Base-by-base conservation (phyloP, 106 monocot species). In the Dendrobium nobile region DNA sequence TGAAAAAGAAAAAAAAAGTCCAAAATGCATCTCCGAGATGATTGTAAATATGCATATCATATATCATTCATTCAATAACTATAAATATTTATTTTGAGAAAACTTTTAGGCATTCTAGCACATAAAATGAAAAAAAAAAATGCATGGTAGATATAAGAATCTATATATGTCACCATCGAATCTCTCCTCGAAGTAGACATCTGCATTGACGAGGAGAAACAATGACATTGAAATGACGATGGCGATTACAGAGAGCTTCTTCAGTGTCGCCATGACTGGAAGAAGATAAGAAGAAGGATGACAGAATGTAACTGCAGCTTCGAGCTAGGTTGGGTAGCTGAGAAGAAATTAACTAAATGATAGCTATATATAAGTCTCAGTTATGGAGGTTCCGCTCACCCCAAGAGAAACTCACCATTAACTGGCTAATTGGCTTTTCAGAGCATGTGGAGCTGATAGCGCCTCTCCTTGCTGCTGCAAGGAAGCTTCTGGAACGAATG, bases 101-200 rank as follows among this genome's bases (percentile, higher is more conserved):
- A 31, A 31, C 1, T 31, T 31, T 1, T 31, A 31, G 31, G 31
- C 7, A 67, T 4, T 5, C 26, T 15, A 18, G 47, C 15, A 31
- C 5, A 22, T 6, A 1, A 18, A 67, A 5, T 13, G 4, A n/a
- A 47, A 65, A 41, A 2, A 37, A n/a, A n/a, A 67, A 47, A 3
- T 0, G 9, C 9, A 26, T 2, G 18, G 20, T 5, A 72, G 18
- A 54, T 56, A 4, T 2, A 59, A 9, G 26, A 61, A 18, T 41
- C 13, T 19, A 73, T 41, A 33, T 4, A 58, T 41, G 9, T 20
- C 61, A 84, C 84, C 84, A 37, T 84, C 77, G 41, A 84, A 84
- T 61, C 84, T 75, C 77, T 84, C 84, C 77, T 84, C 84, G 42
- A 84, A 84, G 84, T 80, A 76, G 40, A 80, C 80, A 3, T 61